phyloP scores from a whole-genome alignment of 163 green algal genomes.

The Volvox carteri region DNA sequence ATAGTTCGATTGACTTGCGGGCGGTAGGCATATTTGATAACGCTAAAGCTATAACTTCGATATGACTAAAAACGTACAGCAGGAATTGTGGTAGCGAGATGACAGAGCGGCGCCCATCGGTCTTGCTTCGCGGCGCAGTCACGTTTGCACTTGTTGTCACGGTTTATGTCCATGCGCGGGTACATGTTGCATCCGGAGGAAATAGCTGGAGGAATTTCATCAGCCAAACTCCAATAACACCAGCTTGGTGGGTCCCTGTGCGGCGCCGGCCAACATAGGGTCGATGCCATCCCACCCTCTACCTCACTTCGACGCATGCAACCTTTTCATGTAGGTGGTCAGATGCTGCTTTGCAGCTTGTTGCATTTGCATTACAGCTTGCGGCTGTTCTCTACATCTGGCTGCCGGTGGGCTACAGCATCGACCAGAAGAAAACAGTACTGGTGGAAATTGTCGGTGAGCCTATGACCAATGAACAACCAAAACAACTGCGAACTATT shows the following conservation, averaged over 20 bases:
- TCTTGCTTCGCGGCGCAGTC: background rate
- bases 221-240: slow-evolving; percentile 30
- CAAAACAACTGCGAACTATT: too few species aligned
- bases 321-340: background rate
- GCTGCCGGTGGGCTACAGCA: slow-evolving; percentile 23
- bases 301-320: background rate
- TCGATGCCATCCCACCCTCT: background rate
- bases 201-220: slow-evolving; percentile 24
- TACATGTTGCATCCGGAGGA: slow-evolving; percentile 10
- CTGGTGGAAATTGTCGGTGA: slow-evolving; percentile 17
- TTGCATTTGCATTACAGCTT: slow-evolving; percentile 10
- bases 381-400: background rate
- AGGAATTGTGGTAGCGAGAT: background rate
- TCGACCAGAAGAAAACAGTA: slow-evolving; percentile 40
- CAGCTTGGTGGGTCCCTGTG: slow-evolving; percentile 20
- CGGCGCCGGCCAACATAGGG: background rate
- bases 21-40: too few species aligned
- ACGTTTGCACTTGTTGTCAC: background rate
- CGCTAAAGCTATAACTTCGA: too few species aligned
- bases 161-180: background rate
- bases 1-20: too few species aligned
- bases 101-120: background rate
- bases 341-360: slow-evolving; percentile 17
- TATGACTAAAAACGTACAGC: background rate
- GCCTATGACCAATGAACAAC: too few species aligned